Base-by-base conservation (phyloP, 1,284 basidiomycete species). In the Boletus chippewaensis region DNA sequence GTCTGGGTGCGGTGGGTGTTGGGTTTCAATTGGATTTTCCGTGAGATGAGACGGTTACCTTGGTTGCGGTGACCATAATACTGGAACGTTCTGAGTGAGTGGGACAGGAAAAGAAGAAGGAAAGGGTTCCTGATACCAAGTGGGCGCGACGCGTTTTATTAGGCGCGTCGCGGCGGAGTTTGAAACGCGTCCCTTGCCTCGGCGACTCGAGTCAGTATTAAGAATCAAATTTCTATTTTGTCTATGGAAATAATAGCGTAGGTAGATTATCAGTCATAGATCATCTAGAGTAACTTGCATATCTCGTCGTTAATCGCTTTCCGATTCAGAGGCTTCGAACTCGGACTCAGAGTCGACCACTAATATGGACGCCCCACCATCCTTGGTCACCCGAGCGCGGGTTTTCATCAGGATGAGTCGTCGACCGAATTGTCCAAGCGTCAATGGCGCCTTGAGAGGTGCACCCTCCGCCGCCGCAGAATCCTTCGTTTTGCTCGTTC, bases 331-430 rank as follows among this genome's bases (percentile, higher is more conserved):
- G 24, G 31, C 29, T n/a, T 41, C 38, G 8, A n/a, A 20, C 18
- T 50, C 45, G 4, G 40, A 40, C 8, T 55, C 40, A 11, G 46
- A 40, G 3, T 60, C 56, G n/a, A 70, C 48, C 2, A 77, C 77
- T 42, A 82, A 67, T 24, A 81, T 59, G 0, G 81, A 83, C 0
- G 75, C 76, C 4, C 81, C 82, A 18, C 81, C 81, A 59, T 83
- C 82, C n/a, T 57, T 58, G 1, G 81, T 83, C 34, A 83, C 68
- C 9, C 81, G 71, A 44, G 70, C 71, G 12, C 82, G 67, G 0
- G 79, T 81, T 60, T 78, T 78, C 56, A 79, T 68, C n/a, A 81
- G 55, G 4, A 83, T 52, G 47, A 76, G 79, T 1, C 74, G 67
- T 5, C 80, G 73, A 4, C 79, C 80, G 52, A 82, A 73, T 7